Percentiles rank a stretch among this genome's conserved stretches.
These are phyloP conservation scores for Diaporthe sp. DNA, from an alignment of 2,329 filamentous ascomycete genomes.

Conservation along the genomic window DNA sequence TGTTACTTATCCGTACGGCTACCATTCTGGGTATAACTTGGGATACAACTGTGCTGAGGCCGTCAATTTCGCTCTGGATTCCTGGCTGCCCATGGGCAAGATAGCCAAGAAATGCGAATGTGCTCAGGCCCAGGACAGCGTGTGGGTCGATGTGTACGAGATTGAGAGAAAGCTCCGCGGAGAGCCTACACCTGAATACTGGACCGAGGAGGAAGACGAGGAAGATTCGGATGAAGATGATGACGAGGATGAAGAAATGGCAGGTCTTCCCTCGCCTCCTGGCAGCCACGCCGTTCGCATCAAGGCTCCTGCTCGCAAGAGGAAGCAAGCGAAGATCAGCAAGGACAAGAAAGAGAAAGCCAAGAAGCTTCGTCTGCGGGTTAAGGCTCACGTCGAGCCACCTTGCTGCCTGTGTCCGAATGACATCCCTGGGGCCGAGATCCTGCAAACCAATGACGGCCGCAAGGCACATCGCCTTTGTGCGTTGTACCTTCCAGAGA, in stretches of 20 bases:
- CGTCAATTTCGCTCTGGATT: slow-evolving; percentile 96
- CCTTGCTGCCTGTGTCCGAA: slow-evolving; percentile 96
- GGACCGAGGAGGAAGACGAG: slow-evolving; percentile 81
- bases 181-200: slow-evolving; percentile 83
- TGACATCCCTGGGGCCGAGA: slow-evolving; percentile 82
- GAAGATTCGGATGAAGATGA: slow-evolving; percentile 77
- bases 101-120: slow-evolving; percentile 98
- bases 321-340: slow-evolving; percentile 69
- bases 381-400: slow-evolving; percentile 79
- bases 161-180: slow-evolving; percentile 95
- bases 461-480: slow-evolving; percentile 90
- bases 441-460: slow-evolving; percentile 91
- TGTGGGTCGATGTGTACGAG: slow-evolving; percentile 97
- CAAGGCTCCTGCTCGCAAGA: slow-evolving; percentile 74
- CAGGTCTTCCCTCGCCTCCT: slow-evolving; percentile 84
- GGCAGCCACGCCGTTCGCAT: slow-evolving; percentile 79
- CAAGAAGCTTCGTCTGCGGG: slow-evolving; percentile 83
- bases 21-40: slow-evolving; percentile 97
- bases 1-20: slow-evolving; percentile 98
- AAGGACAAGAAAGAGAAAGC: slow-evolving; percentile 68
- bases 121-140: slow-evolving; percentile 93
- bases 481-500: slow-evolving; percentile 92
- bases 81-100: slow-evolving; percentile 94
- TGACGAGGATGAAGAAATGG: slow-evolving; percentile 70
- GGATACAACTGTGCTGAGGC: slow-evolving; percentile 99